Base-by-base conservation (phyloP, 176 grass and related monocot genomes). In the Musa troglodytarum region DNA sequence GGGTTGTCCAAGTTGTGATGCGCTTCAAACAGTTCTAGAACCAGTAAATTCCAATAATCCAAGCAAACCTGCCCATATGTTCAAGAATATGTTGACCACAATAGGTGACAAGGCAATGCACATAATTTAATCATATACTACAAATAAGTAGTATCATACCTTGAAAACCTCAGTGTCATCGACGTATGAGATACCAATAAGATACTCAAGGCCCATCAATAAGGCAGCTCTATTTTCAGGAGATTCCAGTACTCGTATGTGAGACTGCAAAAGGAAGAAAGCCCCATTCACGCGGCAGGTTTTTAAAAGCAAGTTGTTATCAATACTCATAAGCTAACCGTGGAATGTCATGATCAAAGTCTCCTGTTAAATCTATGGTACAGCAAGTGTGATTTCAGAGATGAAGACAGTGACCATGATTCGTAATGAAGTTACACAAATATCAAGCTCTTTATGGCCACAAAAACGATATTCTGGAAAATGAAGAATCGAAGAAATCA, bases 91-190 rank as follows among this genome's bases (percentile, higher is more conserved):
- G 61, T 21, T 57, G 20, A 63, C 52, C 22, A 79, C 34, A 10
- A 34, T 76, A 71, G 76, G 11, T 61, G 11, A 55, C 11, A 9
- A 68, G 49, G 55, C 68, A 80, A 64, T 22, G 69, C 28, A 57
- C 14, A 34, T 9, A 55, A 58, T 15, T 14, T 12, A 8, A 70
- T 49, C n/a, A n/a, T 6, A 17, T 8, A 19, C n/a, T 49, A 17
- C 11, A 76, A 63, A 17, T 49, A 9, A 69, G 19, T 64, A 59
- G 20, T 20, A 24, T 50, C 64, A 65, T 89, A 99, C 91, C 96
- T 99, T 99, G 66, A 99, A 95, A 82, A 99, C 96, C 74, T 99
- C 91, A 65, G 91, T 99, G 81, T 99, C 91, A 81, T 99, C 96
- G 77, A 99, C 96, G 81, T 92, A 95, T 69, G 96, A 99, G 78